phyloP scores from a whole-genome alignment of 106 monocot genomes.

The Allium sativum region DNA sequence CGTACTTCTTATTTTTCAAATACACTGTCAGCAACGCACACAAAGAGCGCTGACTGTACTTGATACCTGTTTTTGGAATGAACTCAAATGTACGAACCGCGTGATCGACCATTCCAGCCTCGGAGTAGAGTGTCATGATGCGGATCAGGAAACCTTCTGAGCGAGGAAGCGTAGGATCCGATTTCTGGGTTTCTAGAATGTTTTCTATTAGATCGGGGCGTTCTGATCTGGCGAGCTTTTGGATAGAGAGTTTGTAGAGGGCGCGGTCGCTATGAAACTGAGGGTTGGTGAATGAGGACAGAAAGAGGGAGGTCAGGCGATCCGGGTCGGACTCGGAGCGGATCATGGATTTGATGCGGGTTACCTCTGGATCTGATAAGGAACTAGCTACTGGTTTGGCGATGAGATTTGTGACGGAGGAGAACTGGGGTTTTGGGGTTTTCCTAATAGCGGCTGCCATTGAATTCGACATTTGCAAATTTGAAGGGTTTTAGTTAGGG shows the following conservation, averaged over 20 bases:
- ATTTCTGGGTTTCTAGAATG: slow-evolving; percentile 23
- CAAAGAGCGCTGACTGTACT: slow-evolving; percentile 42
- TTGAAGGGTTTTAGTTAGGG: background rate
- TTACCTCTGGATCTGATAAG: background rate
- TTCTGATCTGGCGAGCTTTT: slow-evolving; percentile 18
- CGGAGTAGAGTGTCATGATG: slow-evolving; percentile 44
- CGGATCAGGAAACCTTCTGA: slow-evolving; percentile 59
- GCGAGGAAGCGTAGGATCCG: slow-evolving; percentile 25
- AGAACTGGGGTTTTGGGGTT: slow-evolving; percentile 2
- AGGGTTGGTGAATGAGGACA: slow-evolving; percentile 13
- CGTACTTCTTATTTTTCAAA: slow-evolving; percentile 23
- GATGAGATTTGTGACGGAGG: slow-evolving; percentile 5
- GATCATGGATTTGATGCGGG: slow-evolving; percentile 23
- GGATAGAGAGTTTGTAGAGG: slow-evolving; percentile 25
- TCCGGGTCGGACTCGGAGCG: slow-evolving; percentile 31
- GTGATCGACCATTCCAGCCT: slow-evolving; percentile 33
- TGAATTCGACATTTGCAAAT: background rate
- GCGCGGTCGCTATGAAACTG: slow-evolving; percentile 27
- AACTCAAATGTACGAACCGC: slow-evolving; percentile 25
- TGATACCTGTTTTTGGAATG: slow-evolving; percentile 13
- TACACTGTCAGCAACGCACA: slow-evolving; percentile 57
- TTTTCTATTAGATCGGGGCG: slow-evolving; percentile 36
- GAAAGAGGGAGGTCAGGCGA: slow-evolving; percentile 28
- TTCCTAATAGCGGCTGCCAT: slow-evolving; percentile 12
- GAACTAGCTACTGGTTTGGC: background rate